Evolutionary conservation across 2,329 filamentous ascomycete species (phyloP), one percentile per base, ranked within the genome.

Genomic region (Penicillium corylophilum): DNA sequence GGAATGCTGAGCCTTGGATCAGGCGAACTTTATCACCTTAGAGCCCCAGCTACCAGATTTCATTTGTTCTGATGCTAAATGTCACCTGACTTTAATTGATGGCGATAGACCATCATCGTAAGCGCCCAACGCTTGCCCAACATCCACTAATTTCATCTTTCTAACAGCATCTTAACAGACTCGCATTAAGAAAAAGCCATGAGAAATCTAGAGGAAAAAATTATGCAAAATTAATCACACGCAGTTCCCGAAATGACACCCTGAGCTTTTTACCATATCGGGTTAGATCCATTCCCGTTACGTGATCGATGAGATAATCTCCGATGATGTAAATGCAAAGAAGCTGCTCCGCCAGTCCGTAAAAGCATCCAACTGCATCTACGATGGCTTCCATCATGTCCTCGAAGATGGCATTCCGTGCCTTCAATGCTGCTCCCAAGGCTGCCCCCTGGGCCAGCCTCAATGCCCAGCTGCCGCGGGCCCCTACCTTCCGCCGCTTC

Each of bases 371-470:
- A 28, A 9, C 18, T 15, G 20, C 28, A 50, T 18, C 38, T 28
- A 63, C 47, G 48, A 71, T 71, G 68, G 61, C 66, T 48, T 64
- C 64, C 5, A 56, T 45, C 15, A 56, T 66, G 33, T 49, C 63
- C 18, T 51, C 67, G 38, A 65, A 64, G 42, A 57, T 60, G 18
- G 53, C 57, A 36, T 62, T 67, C 49, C 62, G 65, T 45, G 55
- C 59, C 22, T 46, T 70, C 22, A 55, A 51, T 18, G 50, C 64
- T 35, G 56, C 64, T 18, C 61, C 66, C 42, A 59, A 60, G 42
- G 57, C 54, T 29, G 29, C 54, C 16, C 54, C 61, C 5, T 56
- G 58, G 41, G 48, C 63, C n/a, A 51, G 50, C 35, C 39, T 63
- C 41, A 53, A 53, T 24, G 48, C 55, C 6, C 57, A 60, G 46